These are phyloP conservation scores for Paecilomyces sp. DNA, from an alignment of 2,329 filamentous ascomycete genomes.

Conservation along the genomic window DNA sequence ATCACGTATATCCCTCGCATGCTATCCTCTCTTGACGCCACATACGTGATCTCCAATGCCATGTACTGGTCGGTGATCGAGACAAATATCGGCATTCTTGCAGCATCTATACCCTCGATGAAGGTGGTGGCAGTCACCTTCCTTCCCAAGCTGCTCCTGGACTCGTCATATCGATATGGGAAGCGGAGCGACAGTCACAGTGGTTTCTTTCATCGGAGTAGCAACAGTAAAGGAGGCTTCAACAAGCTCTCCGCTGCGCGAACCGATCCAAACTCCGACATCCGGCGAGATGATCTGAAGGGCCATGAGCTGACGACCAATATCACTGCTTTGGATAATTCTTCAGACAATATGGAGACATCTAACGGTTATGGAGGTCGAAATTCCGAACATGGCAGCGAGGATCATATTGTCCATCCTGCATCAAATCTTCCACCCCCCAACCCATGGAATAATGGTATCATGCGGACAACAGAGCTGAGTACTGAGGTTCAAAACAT, in stretches of 20 bases:
- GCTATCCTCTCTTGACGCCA: constrained; percentile 28
- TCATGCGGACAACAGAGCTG: neutral
- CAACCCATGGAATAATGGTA: neutral
- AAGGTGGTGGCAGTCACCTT: constrained; percentile 35
- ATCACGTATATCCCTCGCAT: constrained; percentile 33
- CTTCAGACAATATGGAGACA: neutral
- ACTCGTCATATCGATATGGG: neutral
- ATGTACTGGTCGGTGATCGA: constrained; percentile 42
- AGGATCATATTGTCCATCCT: neutral
- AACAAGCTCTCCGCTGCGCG: neutral
- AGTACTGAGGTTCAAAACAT: neutral
- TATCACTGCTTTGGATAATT: neutral
- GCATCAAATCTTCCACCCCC: neutral
- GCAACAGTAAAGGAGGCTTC: neutral
- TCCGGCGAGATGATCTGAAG: neutral
- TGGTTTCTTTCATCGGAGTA: neutral
- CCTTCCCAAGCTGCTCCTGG: constrained; percentile 29
- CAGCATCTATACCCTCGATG: constrained; percentile 36
- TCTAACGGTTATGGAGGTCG: neutral
- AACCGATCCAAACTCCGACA: neutral
- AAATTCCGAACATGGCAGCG: neutral
- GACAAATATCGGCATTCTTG: constrained; percentile 36
- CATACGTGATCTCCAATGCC: constrained; percentile 31
- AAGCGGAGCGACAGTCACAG: neutral
- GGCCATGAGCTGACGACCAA: neutral